phyloP scores from a whole-genome alignment of 78 protist genomes.

The Emiliania huxleyi region DNA sequence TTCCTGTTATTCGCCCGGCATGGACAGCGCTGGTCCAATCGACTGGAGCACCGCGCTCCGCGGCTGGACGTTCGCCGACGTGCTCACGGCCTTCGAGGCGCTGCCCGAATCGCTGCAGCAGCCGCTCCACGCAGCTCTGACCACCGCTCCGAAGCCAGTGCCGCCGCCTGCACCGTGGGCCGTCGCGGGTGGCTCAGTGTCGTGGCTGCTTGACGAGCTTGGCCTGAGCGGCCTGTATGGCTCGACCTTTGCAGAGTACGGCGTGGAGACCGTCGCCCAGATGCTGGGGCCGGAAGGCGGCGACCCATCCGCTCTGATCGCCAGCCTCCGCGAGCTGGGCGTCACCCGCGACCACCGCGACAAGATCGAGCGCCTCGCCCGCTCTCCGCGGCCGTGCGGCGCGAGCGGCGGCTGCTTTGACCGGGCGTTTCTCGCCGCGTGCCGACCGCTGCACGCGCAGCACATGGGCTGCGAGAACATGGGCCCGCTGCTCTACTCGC shows the following conservation, averaged over 20 bases:
- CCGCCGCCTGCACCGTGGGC: too few species aligned
- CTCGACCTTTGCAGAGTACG: background rate
- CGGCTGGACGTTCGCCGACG: too few species aligned
- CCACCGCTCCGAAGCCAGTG: too few species aligned
- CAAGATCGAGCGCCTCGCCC: background rate
- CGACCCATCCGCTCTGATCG: too few species aligned
- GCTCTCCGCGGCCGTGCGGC: background rate
- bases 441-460: background rate
- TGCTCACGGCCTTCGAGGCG: too few species aligned
- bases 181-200: background rate
- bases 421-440: background rate
- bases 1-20: too few species aligned
- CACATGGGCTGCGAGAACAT: slow-evolving; percentile 4
- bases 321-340: background rate
- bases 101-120: too few species aligned
- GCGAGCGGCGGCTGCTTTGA: background rate
- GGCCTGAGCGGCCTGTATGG: background rate
- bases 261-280: background rate
- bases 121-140: too few species aligned
- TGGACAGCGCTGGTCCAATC: too few species aligned
- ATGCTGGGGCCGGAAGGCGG: background rate
- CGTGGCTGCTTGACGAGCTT: background rate
- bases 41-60: too few species aligned
- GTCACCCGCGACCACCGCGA: background rate
- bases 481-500: slow-evolving; percentile 1